Evolutionary conservation across 306 rosid genomes (phyloP), one percentile per base, ranked within the genome.

Genomic region (Citrullus amarus): DNA sequence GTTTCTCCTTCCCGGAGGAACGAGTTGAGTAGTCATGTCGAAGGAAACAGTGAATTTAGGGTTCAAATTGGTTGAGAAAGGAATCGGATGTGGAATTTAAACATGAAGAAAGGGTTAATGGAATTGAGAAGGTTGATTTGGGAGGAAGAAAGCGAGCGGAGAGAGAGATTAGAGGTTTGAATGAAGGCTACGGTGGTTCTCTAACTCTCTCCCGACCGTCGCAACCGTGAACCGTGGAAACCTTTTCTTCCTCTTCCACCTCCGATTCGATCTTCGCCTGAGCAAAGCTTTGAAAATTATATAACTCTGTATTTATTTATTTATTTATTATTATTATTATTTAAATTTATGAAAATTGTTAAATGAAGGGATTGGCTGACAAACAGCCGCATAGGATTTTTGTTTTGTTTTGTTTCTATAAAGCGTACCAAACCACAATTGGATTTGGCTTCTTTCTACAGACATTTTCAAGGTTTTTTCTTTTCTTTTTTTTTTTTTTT

Each of bases 11-110:
- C 85, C 38, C 58, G 80, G 30, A 12, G 85, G 80, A 50, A 71
- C 84, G 70, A 86, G 85, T 43, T 85, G 94, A 71, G 89, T 86
- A 82, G 87, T 90, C 98, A 94, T 93, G 80, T 82, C 84, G n/a
- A 46, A n/a, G 20, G 65, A 55, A 65, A 28, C 17, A 34, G 16
- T 5, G 56, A 78, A 77, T 6, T 16, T 14, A 77, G 80, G 70
- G 70, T 43, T 77, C 9, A 25, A n/a, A 4, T 58, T 48, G 43
- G 11, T 12, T 16, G 36, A 28, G 67, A 28, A 60, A 2, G 8
- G 74, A 67, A 39, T 67, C 9, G 8, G 16, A 67, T 0, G 13
- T 38, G n/a, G 44, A 6, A 18, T 36, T 18, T 3, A 16, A 7
- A 18, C 13, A 65, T 16, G 41, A 62, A 65, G 3, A 1, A n/a